A percentile compares a stretch with the other conserved stretches of the same genome.
phyloP scores from a whole-genome alignment of 2,329 filamentous ascomycete genomes.

The Fusarium xylarioides region DNA sequence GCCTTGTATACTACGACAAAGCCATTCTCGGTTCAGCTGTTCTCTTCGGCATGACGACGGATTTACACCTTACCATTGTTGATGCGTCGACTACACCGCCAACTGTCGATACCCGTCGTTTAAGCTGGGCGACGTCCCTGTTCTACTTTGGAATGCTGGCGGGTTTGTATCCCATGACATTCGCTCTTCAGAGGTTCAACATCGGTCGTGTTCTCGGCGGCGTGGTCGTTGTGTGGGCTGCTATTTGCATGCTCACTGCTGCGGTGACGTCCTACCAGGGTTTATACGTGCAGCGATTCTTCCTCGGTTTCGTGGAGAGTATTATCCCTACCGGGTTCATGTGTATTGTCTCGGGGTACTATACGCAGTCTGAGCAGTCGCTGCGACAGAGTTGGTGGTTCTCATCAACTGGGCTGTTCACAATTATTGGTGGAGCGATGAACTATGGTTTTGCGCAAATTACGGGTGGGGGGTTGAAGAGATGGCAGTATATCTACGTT shows the following conservation, averaged over 20 bases:
- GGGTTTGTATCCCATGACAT: constrained; percentile 78
- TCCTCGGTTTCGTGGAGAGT: constrained; percentile 69
- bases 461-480: constrained; percentile 58
- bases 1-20: constrained; percentile 59
- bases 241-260: constrained; percentile 74
- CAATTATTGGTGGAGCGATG: constrained; percentile 69
- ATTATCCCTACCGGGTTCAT: constrained; percentile 74
- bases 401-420: constrained; percentile 66
- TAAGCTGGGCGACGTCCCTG: constrained; percentile 80
- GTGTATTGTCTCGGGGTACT: constrained; percentile 68
- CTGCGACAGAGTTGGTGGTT: constrained; percentile 75
- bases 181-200: constrained; percentile 73
- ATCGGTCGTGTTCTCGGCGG: constrained; percentile 70
- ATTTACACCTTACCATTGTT: constrained; percentile 68
- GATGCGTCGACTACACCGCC: constrained; percentile 56
- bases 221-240: constrained; percentile 72
- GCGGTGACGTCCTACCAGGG: constrained; percentile 71
- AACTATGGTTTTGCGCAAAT: constrained; percentile 77
- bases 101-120: constrained; percentile 70
- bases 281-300: constrained; percentile 73
- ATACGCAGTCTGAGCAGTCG: constrained; percentile 72
- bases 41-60: constrained; percentile 79
- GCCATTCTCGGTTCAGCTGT: constrained; percentile 78
- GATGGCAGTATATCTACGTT: constrained; percentile 78
- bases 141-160: constrained; percentile 85